phyloP scores from a whole-genome alignment of 1,284 basidiomycete genomes.

The Ustilago cynodontis region DNA sequence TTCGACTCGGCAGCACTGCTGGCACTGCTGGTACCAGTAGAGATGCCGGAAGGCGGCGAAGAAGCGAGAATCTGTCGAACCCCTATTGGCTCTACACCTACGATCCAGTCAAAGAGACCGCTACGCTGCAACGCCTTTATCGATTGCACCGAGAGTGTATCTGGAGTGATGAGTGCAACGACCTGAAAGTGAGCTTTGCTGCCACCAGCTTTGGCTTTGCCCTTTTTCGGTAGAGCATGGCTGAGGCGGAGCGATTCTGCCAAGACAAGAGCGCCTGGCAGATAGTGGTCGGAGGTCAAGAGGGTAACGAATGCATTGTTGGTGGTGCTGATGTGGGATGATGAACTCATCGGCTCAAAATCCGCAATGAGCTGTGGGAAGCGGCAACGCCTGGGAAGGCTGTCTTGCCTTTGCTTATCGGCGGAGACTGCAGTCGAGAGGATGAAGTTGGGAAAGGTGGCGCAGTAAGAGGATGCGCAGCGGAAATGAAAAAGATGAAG shows the following conservation, averaged over 20 bases:
- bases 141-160: constrained; percentile 86
- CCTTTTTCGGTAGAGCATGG: constrained; percentile 40
- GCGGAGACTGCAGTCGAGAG: background rate
- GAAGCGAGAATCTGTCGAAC: constrained; percentile 50
- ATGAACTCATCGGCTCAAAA: constrained; percentile 27
- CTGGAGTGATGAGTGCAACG: constrained; percentile 93
- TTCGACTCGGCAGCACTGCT: background rate
- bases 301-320: constrained; percentile 76
- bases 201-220: constrained; percentile 9
- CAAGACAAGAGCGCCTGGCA: constrained; percentile 89
- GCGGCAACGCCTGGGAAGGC: background rate
- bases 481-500: background rate
- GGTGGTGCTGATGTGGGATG: constrained; percentile 21
- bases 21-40: background rate
- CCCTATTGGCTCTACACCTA: constrained; percentile 79
- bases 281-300: constrained; percentile 87
- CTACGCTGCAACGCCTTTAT: constrained; percentile 79
- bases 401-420: constrained; percentile 6
- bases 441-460: background rate
- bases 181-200: constrained; percentile 72
- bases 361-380: background rate
- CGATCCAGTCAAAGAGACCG: constrained; percentile 83
- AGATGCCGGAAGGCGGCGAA: constrained; percentile 6
- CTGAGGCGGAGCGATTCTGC: constrained; percentile 77
- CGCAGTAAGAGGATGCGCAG: background rate